Base-by-base conservation (phyloP, 495 filamentous ascomycete species). In the Aspergillus panamensis region DNA sequence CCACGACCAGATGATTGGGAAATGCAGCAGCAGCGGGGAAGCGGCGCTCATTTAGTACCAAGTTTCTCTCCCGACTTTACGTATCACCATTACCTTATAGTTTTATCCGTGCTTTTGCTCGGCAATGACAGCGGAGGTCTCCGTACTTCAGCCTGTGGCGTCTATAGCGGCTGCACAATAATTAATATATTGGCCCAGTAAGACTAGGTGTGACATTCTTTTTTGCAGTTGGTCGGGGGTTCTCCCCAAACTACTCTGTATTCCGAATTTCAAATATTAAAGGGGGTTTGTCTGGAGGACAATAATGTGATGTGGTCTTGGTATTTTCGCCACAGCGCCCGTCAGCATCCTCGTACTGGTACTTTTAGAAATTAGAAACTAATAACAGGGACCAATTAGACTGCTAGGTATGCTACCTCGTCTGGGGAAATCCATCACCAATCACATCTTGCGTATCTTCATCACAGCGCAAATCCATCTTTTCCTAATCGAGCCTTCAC, bases 41-140 rank as follows among this genome's bases (percentile, higher is more conserved):
- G 42, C 42, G 42, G 42, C 9, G n/a, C 35, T 39, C 35, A 39
- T 39, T 39, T 39, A 39, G 35, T 39, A 39, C 35, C 35, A 12
- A 12, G n/a, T 45, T 20, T 17, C 16, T 1, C 42, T 20, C 9
- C n/a, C 17, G 8, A 9, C 42, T 20, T 45, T 45, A 45, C 42
- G 42, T 45, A 45, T 45, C 42, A 45, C 42, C 16, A 45, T 45
- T 45, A 45, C 42, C 42, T 45, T 45, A 45, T 19, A 19, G 25
- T 45, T 8, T 45, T 7, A 21, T 21, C 42, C 42, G n/a, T 20
- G 5, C 42, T 45, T 45, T 45, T 20, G 35, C 14, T 39, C 35
- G 35, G 35, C 25, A 5, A 25, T 25, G 25, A 25, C 25, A 25
- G 25, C 25, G 25, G 25, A 25, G 25, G 25, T 25, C 25, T 25